These are phyloP conservation scores for Aspergillus awamori DNA, from an alignment of 2,329 filamentous ascomycete genomes.

Conservation along the genomic window DNA sequence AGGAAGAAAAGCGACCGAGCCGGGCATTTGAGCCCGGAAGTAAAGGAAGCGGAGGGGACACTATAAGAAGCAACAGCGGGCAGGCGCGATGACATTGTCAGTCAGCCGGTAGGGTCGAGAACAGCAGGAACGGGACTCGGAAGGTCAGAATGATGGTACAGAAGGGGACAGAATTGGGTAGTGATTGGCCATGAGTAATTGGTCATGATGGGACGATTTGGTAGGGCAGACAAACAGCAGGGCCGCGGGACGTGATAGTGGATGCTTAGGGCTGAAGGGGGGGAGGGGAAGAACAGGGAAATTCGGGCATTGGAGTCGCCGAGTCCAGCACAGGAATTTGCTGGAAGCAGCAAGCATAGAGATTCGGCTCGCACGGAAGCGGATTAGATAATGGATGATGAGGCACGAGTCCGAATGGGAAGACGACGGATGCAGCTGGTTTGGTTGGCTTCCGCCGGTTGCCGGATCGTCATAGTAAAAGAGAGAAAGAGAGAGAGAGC, in stretches of 20 bases:
- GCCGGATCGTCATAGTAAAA: slow-evolving; percentile 17
- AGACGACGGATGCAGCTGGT: slow-evolving; percentile 28
- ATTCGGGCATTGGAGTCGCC: background rate
- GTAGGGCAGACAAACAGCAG: slow-evolving; percentile 8
- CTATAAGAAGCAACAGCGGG: slow-evolving; percentile 27
- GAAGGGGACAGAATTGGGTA: background rate
- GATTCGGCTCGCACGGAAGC: slow-evolving; percentile 30
- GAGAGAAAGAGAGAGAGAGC: background rate
- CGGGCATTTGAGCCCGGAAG: slow-evolving; percentile 18
- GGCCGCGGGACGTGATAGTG: background rate
- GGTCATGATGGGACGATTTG: slow-evolving; percentile 9
- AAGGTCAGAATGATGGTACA: background rate
- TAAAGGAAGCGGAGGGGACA: slow-evolving; percentile 18
- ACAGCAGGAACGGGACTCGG: slow-evolving; percentile 16
- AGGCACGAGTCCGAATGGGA: slow-evolving; percentile 10
- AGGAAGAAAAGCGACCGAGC: slow-evolving; percentile 15
- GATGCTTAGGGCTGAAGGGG: slow-evolving; percentile 7
- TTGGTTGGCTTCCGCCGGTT: slow-evolving; percentile 26
- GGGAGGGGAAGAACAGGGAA: slow-evolving; percentile 1
- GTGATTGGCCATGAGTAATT: background rate
- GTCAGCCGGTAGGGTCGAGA: slow-evolving; percentile 25
- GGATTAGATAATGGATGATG: slow-evolving; percentile 26
- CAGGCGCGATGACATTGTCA: slow-evolving; percentile 18
- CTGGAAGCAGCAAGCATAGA: slow-evolving; percentile 18
- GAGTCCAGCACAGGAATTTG: slow-evolving; percentile 14